Conservation (phyloP, 1,139 yeast genomes). For the Chernovozyma sophiae-reginae region DNA sequence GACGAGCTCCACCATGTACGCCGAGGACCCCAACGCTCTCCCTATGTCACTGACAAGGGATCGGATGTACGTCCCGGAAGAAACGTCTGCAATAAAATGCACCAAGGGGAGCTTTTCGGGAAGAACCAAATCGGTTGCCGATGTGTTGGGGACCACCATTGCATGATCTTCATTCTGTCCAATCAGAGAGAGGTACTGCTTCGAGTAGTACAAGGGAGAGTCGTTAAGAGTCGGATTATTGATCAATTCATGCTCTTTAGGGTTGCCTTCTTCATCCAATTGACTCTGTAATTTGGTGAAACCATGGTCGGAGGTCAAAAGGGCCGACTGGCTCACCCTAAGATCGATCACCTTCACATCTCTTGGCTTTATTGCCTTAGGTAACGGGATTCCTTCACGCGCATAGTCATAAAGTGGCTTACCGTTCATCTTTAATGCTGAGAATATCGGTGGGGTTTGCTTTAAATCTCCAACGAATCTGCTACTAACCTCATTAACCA, state of each 20-base stretch:
- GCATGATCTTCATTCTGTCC: constrained; percentile 22
- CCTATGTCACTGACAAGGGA: constrained; percentile 89
- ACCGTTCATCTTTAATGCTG: constrained; percentile 93
- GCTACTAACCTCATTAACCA: constrained; percentile 45
- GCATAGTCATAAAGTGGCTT: constrained; percentile 94
- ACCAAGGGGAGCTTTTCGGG: constrained; percentile 53
- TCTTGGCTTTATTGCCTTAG: constrained; percentile 73
- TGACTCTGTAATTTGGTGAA: constrained; percentile 50
- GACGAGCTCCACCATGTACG: constrained; percentile 83
- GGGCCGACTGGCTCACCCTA: constrained; percentile 45
- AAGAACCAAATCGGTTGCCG: constrained; percentile 21
- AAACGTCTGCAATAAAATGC: constrained; percentile 73
- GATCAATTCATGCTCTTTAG: constrained; percentile 42
- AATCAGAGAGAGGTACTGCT: constrained; percentile 40
- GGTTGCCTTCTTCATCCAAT: constrained; percentile 48
- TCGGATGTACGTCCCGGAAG: constrained; percentile 94
- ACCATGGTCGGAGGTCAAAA: constrained; percentile 52
- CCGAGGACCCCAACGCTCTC: constrained; percentile 71
- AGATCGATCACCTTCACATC: constrained; percentile 60
- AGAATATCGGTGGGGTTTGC: constrained; percentile 94
- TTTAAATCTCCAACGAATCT: constrained; percentile 73
- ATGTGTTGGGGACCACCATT: constrained; percentile 7
- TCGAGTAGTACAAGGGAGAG: constrained; percentile 56
- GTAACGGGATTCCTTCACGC: constrained; percentile 80
- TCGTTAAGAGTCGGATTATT: constrained; percentile 62